These are phyloP conservation scores for Amaranthus tricolor DNA, from an alignment of 179 eudicot genomes.

Conservation along the genomic window DNA sequence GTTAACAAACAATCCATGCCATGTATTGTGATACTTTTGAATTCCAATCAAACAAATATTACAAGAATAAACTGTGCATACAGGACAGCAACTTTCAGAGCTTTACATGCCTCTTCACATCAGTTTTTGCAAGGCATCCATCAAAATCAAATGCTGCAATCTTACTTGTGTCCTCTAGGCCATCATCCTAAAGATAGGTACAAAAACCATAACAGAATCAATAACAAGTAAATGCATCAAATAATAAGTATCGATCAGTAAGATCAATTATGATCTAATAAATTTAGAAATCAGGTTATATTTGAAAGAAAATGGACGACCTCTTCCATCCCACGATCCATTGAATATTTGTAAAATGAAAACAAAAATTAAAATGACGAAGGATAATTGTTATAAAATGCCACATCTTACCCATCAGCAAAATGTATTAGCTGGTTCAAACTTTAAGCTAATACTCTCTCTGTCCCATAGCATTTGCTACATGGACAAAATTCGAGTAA, in stretches of 20 bases:
- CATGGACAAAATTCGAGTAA: not conserved
- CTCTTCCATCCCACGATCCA: not conserved
- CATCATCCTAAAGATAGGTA: conserved; percentile 61
- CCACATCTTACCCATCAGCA: not conserved
- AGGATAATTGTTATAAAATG: no score
- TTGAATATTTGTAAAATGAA: not conserved
- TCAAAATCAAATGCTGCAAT: conserved; percentile 99
- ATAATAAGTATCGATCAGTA: not conserved
- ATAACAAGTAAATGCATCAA: conserved; percentile 10
- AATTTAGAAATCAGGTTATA: not conserved
- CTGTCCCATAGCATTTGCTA: not conserved
- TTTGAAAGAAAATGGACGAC: not conserved
- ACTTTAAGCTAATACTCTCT: not conserved
- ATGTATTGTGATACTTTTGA: not conserved
- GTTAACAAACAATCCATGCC: not conserved
- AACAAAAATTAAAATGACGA: not conserved
- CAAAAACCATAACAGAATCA: not conserved
- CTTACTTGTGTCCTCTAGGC: conserved; percentile 64
- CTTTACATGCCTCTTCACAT: conserved; percentile 56
- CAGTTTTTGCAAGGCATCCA: conserved; percentile 91
- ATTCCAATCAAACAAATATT: not conserved
- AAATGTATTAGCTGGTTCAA: not conserved
- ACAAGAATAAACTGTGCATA: not conserved
- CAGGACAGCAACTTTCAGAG: conserved; percentile 1
- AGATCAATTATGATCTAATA: not conserved